Percentiles rank a stretch among this genome's conserved stretches.
phyloP scores from a whole-genome alignment of 306 rosid genomes.

The Fragaria vesca region DNA sequence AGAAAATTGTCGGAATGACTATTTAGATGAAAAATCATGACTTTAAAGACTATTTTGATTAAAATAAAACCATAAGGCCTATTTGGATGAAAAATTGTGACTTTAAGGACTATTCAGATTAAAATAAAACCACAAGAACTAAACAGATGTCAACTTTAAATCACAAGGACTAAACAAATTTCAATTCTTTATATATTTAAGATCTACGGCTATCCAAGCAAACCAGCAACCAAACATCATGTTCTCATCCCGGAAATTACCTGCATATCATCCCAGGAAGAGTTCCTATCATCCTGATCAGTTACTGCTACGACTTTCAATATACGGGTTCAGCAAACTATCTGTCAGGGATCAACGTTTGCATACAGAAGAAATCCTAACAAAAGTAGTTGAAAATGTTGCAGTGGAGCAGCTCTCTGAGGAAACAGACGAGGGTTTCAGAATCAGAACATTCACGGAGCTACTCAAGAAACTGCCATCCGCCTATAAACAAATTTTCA shows the following conservation, averaged over 20 bases:
- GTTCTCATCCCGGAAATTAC: background rate
- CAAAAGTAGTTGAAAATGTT: background rate
- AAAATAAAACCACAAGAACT: too few species aligned
- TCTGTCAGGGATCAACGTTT: background rate
- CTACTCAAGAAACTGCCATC: slow-evolving; percentile 8
- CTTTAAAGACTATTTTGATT: too few species aligned
- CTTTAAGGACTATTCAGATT: too few species aligned
- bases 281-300: background rate
- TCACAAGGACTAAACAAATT: too few species aligned
- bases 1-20: too few species aligned
- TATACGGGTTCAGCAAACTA: slow-evolving; percentile 2
- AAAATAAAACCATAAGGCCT: too few species aligned
- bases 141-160: too few species aligned
- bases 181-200: too few species aligned
- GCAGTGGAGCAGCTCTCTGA: background rate
- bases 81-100: too few species aligned
- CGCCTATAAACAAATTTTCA: background rate
- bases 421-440: background rate
- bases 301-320: background rate
- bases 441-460: background rate
- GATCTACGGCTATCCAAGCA: background rate
- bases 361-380: background rate
- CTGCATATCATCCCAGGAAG: background rate
- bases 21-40: too few species aligned
- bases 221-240: background rate